A percentile compares a stretch with the other conserved stretches of the same genome.
These are phyloP conservation scores for Thermothielavioides terrestris DNA, from an alignment of 495 filamentous ascomycete genomes.

Conservation along the genomic window DNA sequence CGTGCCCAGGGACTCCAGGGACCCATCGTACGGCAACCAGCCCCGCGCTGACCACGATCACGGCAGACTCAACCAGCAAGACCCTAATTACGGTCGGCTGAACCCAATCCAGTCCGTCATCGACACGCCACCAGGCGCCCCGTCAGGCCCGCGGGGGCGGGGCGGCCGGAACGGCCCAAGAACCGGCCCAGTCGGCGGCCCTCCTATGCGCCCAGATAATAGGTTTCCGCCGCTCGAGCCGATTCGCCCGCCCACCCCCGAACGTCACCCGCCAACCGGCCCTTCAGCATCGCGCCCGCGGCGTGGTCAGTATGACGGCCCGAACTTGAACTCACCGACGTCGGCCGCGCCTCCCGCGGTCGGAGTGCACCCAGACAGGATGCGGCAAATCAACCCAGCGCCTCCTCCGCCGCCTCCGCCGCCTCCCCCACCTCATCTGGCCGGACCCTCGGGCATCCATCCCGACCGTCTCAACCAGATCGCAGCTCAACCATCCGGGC, in stretches of 20 bases:
- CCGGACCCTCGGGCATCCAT: conserved; percentile 32
- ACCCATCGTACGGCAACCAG: conserved; percentile 24
- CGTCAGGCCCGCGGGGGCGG: conserved; percentile 60
- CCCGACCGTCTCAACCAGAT: conserved; percentile 43
- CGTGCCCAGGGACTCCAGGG: conserved; percentile 26
- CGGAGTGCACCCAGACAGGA: conserved; percentile 38
- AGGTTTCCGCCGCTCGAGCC: conserved; percentile 28
- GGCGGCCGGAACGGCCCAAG: conserved; percentile 34
- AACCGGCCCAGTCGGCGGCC: conserved; percentile 22
- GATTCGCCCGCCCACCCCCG: conserved; percentile 35
- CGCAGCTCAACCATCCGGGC: conserved; percentile 15
- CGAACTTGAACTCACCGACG: conserved; percentile 22
- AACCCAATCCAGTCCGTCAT: conserved; percentile 44
- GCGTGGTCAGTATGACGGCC: conserved; percentile 31
- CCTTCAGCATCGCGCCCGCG: conserved; percentile 38
- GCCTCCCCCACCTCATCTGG: conserved; percentile 9
- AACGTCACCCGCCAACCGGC: conserved; percentile 41
- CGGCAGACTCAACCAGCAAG: conserved; percentile 48
- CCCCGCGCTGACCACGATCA: conserved; percentile 43
- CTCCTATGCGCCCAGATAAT: conserved; percentile 29
- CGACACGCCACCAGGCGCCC: conserved; percentile 41
- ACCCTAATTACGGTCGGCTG: conserved; percentile 54
- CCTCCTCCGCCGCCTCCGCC: conserved; percentile 18
- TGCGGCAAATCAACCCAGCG: conserved; percentile 28
- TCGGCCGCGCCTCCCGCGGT: conserved; percentile 18